Conservation (phyloP, 2,329 filamentous ascomycete species). For the Helotiales sp. region DNA sequence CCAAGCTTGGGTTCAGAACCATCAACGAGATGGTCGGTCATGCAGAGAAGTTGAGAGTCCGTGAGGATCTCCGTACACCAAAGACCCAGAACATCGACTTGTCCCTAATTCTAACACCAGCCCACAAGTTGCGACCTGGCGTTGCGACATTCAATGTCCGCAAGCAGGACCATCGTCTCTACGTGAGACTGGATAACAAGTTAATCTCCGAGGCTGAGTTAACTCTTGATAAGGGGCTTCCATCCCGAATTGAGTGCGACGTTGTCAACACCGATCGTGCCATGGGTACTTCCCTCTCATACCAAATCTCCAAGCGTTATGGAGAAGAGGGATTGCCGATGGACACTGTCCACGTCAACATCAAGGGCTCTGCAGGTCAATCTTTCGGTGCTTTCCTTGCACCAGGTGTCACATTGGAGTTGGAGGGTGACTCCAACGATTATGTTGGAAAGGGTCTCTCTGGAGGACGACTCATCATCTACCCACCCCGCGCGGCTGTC, state of each 20-base stretch:
- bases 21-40: constrained; percentile 98
- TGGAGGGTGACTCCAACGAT: constrained; percentile 95
- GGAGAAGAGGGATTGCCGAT: constrained; percentile 87
- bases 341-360: constrained; percentile 95
- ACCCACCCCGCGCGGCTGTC: constrained; percentile 85
- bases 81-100: constrained; percentile 95
- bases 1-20: constrained; percentile 89
- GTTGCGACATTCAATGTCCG: constrained; percentile 97
- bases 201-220: constrained; percentile 94
- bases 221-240: constrained; percentile 91
- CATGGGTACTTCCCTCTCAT: constrained; percentile 90
- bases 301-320: constrained; percentile 92
- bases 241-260: constrained; percentile 92
- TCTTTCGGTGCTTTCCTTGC: constrained; percentile 95
- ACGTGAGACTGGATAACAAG: constrained; percentile 94
- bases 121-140: constrained; percentile 92
- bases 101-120: constrained; percentile 89
- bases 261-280: constrained; percentile 96
- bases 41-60: constrained; percentile 83
- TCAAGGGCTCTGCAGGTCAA: constrained; percentile 94
- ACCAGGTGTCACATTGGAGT: constrained; percentile 89
- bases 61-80: constrained; percentile 83
- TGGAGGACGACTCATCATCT: constrained; percentile 90
- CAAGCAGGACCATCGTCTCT: constrained; percentile 95
- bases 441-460: constrained; percentile 97